Conservation (phyloP, 257 asterid species). For the Plantago major region DNA sequence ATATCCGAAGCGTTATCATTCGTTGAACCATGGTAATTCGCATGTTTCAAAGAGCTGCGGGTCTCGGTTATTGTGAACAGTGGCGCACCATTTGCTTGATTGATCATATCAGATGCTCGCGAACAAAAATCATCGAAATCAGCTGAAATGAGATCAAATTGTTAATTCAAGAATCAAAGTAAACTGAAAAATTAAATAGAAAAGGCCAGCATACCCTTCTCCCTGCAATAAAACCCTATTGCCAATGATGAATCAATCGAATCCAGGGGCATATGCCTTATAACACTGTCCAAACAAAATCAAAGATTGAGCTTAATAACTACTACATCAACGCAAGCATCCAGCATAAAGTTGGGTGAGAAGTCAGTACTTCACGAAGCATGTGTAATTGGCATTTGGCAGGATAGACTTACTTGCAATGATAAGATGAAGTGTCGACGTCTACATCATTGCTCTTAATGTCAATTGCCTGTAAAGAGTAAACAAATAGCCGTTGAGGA, state of each 20-base stretch:
- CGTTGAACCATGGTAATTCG: constrained; percentile 14
- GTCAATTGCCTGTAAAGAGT: constrained; percentile 53
- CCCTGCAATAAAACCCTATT: constrained; percentile 78
- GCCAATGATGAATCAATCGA: constrained; percentile 88
- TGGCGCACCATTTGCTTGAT: constrained; percentile 82
- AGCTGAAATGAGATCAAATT: constrained; percentile 32
- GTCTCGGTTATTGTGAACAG: constrained; percentile 66
- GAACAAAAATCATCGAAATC: constrained; percentile 81
- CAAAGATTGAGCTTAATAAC: constrained; percentile 13
- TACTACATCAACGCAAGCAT: neutral
- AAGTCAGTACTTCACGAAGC: constrained; percentile 1
- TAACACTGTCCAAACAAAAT: constrained; percentile 41
- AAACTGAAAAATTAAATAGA: constrained; percentile 1
- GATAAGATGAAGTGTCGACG: constrained; percentile 69
- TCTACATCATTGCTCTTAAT: constrained; percentile 46
- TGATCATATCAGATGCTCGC: constrained; percentile 58
- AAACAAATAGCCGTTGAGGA: no score
- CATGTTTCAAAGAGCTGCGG: constrained; percentile 33
- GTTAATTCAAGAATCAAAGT: neutral
- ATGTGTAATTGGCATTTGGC: neutral
- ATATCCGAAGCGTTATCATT: constrained; percentile 17
- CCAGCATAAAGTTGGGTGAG: constrained; percentile 2
- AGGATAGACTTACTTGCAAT: constrained; percentile 65
- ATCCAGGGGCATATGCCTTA: constrained; percentile 70
- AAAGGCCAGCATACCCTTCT: constrained; percentile 33